Base-by-base conservation (phyloP, 192 early-diverging fungal species). In the Backusella liffmaniae region DNA sequence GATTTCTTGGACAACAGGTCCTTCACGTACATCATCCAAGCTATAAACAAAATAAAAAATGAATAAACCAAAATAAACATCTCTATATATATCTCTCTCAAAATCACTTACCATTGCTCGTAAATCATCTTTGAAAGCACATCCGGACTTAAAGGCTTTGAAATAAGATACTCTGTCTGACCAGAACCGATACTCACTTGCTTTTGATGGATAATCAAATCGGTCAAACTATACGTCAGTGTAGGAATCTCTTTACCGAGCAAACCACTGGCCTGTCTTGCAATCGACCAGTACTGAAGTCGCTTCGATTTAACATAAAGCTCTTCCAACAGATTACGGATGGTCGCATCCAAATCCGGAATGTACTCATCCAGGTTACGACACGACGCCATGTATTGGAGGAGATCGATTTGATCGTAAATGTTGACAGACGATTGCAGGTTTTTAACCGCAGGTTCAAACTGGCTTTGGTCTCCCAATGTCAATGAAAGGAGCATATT, bases 1-100 rank as follows among this genome's bases (percentile, higher is more conserved):
- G 26, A 96, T 85, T 85, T 96, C 95, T 70, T 95, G 93, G 1
- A 95, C 92, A 0, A 96, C 84, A 4, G 94, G 91, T 0, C 90
- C 93, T 73, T 96, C 95, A 49, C 95, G 91, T 1, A 92, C 88
- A 79, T 96, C 56, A 73, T 91, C 92, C 56, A 84, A 85, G 77
- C 87, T 88, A 32, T 26, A 53, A 53, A 80, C n/a, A 26, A n/a
- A 39, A 16, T 6, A 32, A 51, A 32, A 51, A 37, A 16, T 23
- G 16, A 44, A 76, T 13, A 76, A 18, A 36, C 13, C 3, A 84
- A 15, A 15, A 53, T 53, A 53, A 53, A 21, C n/a, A 26, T 26
- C 26, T 26, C 0, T 26, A 10, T 13, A 37, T 42, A 18, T n/a
- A n/a, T n/a, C n/a, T n/a, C n/a, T 12, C 16, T 44, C 39, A 73